These are phyloP conservation scores for Clavaria fumosa DNA, from an alignment of 768 basidiomycete species.

Conservation along the genomic window DNA sequence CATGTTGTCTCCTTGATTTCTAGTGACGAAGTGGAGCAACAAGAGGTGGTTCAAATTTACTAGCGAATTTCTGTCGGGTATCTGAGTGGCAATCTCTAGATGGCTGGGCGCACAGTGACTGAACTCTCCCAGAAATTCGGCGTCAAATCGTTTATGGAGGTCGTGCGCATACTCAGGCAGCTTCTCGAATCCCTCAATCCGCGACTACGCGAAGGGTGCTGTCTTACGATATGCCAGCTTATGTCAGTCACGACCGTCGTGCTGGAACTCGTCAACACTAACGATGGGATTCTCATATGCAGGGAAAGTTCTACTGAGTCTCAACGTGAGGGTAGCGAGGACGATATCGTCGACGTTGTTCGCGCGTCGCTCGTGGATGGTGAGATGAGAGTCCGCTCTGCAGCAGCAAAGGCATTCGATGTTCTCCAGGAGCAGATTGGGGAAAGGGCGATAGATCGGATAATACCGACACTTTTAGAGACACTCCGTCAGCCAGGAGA, in stretches of 20 bases:
- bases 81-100: constrained; percentile 28
- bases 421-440: constrained; percentile 87
- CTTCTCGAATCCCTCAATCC: constrained; percentile 47
- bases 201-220: constrained; percentile 69
- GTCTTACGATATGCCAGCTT: constrained; percentile 73
- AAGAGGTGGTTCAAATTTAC: constrained; percentile 46
- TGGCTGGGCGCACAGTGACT: constrained; percentile 70
- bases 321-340: constrained; percentile 79
- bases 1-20: constrained; percentile 71
- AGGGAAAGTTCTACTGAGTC: constrained; percentile 75
- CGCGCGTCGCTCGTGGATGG: constrained; percentile 79
- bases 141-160: constrained; percentile 74
- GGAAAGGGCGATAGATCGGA: constrained; percentile 85
- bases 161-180: constrained; percentile 62
- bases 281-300: constrained; percentile 7
- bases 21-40: constrained; percentile 67
- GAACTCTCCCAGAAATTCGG: constrained; percentile 95
- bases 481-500: constrained; percentile 88
- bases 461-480: constrained; percentile 86
- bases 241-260: constrained; percentile 36
- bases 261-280: neutral
- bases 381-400: constrained; percentile 69
- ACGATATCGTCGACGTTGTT: constrained; percentile 75
- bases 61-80: neutral
- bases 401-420: constrained; percentile 83